These are phyloP conservation scores for Pseudocercospora macadamiae DNA, from an alignment of 2,329 filamentous ascomycete species.

Conservation along the genomic window DNA sequence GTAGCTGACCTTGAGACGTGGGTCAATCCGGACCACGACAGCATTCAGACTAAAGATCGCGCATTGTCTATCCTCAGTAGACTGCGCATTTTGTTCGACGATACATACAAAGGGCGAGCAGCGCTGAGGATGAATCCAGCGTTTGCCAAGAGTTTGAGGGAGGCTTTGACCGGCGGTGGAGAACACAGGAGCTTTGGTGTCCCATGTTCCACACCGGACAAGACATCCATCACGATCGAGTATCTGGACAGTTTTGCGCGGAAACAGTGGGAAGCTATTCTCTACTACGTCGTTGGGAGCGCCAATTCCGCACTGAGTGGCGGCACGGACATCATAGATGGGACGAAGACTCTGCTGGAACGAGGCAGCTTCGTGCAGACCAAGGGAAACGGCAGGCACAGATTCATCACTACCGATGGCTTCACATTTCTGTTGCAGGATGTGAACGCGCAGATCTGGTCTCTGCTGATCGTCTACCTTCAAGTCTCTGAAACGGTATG, in stretches of 20 bases:
- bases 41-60: slow-evolving; percentile 69
- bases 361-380: slow-evolving; percentile 77
- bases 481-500: slow-evolving; percentile 65
- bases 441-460: slow-evolving; percentile 96
- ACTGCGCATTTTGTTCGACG: slow-evolving; percentile 81
- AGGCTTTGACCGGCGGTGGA: slow-evolving; percentile 80
- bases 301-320: slow-evolving; percentile 58
- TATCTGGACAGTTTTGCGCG: slow-evolving; percentile 85
- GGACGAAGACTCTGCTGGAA: slow-evolving; percentile 82
- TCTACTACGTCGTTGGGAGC: slow-evolving; percentile 90
- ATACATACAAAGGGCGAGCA: slow-evolving; percentile 63
- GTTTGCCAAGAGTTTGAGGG: slow-evolving; percentile 80
- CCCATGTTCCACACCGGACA: slow-evolving; percentile 67
- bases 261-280: slow-evolving; percentile 90
- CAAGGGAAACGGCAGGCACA: slow-evolving; percentile 39
- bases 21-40: slow-evolving; percentile 66
- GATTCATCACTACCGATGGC: slow-evolving; percentile 81
- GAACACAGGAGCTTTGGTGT: slow-evolving; percentile 89
- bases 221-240: slow-evolving; percentile 65
- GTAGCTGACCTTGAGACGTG: slow-evolving; percentile 82
- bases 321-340: slow-evolving; percentile 58
- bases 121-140: slow-evolving; percentile 78
- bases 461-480: slow-evolving; percentile 88
- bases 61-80: slow-evolving; percentile 78
- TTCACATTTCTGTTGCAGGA: slow-evolving; percentile 96